A percentile compares a stretch with the other conserved stretches of the same genome.
Evolutionary conservation across 768 basidiomycete species (phyloP).

Genomic region (Stropharia rugosoannulata): DNA sequence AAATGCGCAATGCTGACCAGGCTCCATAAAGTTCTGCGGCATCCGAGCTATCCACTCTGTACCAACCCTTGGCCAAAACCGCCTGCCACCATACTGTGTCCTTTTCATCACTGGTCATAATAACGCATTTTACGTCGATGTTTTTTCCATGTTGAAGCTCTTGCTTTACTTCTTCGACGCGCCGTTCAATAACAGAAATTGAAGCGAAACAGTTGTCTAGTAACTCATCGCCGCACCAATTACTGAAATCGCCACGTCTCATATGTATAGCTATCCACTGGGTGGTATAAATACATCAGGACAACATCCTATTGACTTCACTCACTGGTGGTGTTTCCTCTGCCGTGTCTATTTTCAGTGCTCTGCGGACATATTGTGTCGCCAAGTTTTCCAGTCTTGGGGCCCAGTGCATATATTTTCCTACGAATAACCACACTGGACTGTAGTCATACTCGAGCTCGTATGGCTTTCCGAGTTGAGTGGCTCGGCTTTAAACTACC

Average conservation of each 20-base stretch:
- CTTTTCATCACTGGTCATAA: conserved; percentile 66
- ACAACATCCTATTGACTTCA: conserved; percentile 1
- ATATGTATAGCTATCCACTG: conserved; percentile 61
- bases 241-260: conserved; percentile 53
- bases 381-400: conserved; percentile 39
- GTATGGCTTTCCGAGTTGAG: conserved; percentile 34
- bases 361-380: conserved; percentile 41
- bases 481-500: neutral
- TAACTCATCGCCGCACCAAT: conserved; percentile 42
- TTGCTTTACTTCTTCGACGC: too few relatives aligned
- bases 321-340: conserved; percentile 48
- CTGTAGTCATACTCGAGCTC: conserved; percentile 58
- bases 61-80: conserved; percentile 51
- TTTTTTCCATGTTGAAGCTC: too few relatives aligned
- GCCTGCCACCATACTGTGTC: conserved; percentile 59
- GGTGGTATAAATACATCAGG: neutral
- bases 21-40: conserved; percentile 46
- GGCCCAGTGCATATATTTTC: conserved; percentile 51
- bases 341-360: conserved; percentile 37
- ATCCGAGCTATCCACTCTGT: conserved; percentile 44
- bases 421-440: conserved; percentile 58
- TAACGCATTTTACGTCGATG: too few relatives aligned
- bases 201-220: conserved; percentile 52
- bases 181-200: conserved; percentile 50
- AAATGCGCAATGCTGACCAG: conserved; percentile 37